Percentiles rank a stretch among this genome's conserved stretches.
These are phyloP conservation scores for Starmerella bombi DNA, from an alignment of 805 yeast species.

Conservation along the genomic window DNA sequence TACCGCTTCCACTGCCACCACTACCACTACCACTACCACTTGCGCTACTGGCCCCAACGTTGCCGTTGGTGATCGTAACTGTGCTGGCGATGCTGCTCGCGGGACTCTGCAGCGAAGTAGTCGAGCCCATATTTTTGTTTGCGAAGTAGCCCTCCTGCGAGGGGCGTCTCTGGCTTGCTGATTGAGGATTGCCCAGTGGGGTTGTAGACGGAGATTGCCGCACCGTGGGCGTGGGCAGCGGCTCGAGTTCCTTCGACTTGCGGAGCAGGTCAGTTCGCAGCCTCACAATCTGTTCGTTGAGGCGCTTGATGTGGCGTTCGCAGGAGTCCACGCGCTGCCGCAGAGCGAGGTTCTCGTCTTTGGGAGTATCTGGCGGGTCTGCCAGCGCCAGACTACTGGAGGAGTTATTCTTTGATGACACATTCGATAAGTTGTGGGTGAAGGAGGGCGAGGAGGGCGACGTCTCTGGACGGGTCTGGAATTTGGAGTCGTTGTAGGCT, in stretches of 20 bases:
- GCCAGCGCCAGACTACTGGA: background rate
- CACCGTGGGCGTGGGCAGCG: slow-evolving; percentile 50
- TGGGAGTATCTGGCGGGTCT: background rate
- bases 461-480: background rate
- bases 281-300: slow-evolving; percentile 42
- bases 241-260: slow-evolving; percentile 47
- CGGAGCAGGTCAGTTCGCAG: slow-evolving; percentile 52
- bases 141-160: slow-evolving; percentile 7
- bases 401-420: background rate
- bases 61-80: too few relatives aligned
- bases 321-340: background rate
- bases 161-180: background rate
- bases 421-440: background rate
- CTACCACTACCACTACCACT: too few relatives aligned
- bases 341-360: background rate
- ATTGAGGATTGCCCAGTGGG: background rate
- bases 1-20: too few relatives aligned
- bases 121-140: too few relatives aligned
- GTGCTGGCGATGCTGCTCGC: too few relatives aligned
- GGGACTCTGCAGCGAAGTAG: too few relatives aligned
- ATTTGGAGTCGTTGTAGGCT: background rate
- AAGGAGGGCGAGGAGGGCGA: background rate
- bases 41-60: too few relatives aligned
- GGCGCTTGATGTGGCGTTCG: slow-evolving; percentile 23
- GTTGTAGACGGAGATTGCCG: background rate